A percentile compares a stretch with the other conserved stretches of the same genome.
These are phyloP conservation scores for Aspergillus carlsbadensis DNA, from an alignment of 495 filamentous ascomycete species.

Conservation along the genomic window DNA sequence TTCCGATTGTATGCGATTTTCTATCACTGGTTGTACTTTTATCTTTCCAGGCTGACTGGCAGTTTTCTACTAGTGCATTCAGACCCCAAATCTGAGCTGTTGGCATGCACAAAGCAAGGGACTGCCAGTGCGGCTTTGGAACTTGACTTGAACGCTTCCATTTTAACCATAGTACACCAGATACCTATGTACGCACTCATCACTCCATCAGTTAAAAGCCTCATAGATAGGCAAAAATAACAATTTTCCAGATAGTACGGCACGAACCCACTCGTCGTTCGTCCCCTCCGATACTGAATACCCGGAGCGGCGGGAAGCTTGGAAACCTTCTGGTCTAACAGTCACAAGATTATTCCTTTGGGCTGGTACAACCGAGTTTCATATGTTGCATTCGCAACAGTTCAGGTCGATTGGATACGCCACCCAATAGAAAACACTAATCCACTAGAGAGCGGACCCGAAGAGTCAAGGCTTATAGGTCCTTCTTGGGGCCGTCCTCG, in stretches of 20 bases:
- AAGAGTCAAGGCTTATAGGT: conserved; percentile 47
- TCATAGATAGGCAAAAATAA: background rate
- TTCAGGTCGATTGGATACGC: background rate
- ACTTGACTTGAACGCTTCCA: background rate
- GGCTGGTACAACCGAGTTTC: too few species aligned
- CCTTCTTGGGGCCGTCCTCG: conserved; percentile 63
- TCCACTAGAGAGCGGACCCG: background rate
- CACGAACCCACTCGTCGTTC: background rate
- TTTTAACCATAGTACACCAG: background rate
- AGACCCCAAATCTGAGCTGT: too few species aligned
- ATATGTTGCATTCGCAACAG: background rate
- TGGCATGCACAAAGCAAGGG: too few species aligned
- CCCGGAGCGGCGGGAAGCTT: background rate
- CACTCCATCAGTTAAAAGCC: background rate
- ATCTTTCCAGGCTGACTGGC: too few species aligned
- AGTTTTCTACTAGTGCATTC: too few species aligned
- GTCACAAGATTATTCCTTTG: background rate
- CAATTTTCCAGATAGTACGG: background rate
- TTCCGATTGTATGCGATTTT: too few species aligned
- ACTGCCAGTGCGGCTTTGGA: too few species aligned
- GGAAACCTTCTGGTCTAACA: background rate
- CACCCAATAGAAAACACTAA: background rate
- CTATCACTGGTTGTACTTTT: too few species aligned
- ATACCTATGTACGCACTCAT: background rate
- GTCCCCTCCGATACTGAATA: background rate